Evolutionary conservation across 139 green algal genomes (phyloP), one percentile per base, ranked within the genome.

Genomic region (Chlamydomonas incerta): DNA sequence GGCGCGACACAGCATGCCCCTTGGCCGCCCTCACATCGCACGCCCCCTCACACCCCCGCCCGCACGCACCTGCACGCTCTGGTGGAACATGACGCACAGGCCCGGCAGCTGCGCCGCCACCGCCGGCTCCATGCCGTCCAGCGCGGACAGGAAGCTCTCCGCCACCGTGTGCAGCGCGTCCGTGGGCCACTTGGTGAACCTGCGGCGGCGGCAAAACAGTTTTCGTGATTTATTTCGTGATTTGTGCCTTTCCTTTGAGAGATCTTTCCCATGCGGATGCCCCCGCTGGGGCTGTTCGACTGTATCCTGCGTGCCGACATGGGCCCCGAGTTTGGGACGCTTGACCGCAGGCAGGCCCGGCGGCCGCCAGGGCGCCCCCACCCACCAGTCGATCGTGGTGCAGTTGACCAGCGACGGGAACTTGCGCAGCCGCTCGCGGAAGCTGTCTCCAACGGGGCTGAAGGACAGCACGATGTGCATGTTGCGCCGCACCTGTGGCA

Each of bases 361-460:
- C n/a, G n/a, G n/a, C n/a, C n/a, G n/a, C n/a, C n/a, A n/a, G n/a
- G n/a, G n/a, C n/a, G n/a, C n/a, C n/a, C n/a, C n/a, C n/a, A n/a
- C 41, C 28, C 52, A 95, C 93, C 94, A 97, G 92, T 97, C 92
- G 74, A 96, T 95, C 21, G 93, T 97, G 69, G 88, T 94, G 90
- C 94, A 97, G 87, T 95, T 97, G 85, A 97, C 92, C 0, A 97
- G 92, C 13, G 93, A 95, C 15, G 94, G 94, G 89, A 96, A 97
- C 89, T 93, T 94, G 72, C 93, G 90, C 84, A 97, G 89, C 3
- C 93, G 91, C 74, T 96, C 92, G 18, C 93, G 82, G 91, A 97
- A 97, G 66, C 85, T 91, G 50, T 94, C 92, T 21, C 94, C 92
- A 41, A 97, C 91, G 26, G 92, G 93, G 50, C 71, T 90, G 89